These are phyloP conservation scores for Solanum ossicruentum DNA, from an alignment of 257 asterid species.

Conservation along the genomic window DNA sequence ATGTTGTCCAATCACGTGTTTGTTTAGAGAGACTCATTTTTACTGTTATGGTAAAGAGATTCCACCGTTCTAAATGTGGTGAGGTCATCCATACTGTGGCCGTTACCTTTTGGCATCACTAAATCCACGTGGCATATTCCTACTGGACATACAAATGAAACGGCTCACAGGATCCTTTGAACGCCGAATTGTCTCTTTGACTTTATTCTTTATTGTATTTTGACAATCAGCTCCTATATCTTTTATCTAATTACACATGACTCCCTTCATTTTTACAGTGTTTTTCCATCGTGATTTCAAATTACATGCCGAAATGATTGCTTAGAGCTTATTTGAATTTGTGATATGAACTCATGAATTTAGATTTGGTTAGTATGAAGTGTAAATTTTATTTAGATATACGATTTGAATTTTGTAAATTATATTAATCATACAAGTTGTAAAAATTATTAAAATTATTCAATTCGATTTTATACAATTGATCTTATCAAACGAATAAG, in stretches of 20 bases:
- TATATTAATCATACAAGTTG: not conserved
- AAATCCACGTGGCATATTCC: not conserved
- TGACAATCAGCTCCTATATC: not conserved
- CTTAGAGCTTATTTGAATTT: too few relatives aligned
- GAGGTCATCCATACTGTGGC: conserved; percentile 29
- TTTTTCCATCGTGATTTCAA: not conserved
- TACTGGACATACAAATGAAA: not conserved
- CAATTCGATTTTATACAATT: too few relatives aligned
- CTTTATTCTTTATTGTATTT: not conserved
- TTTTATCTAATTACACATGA: not conserved
- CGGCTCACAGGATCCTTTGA: conserved; percentile 13
- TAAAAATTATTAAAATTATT: fast-evolving
- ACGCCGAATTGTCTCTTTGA: conserved; percentile 21
- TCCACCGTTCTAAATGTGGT: conserved; percentile 1
- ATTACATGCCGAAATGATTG: too few relatives aligned
- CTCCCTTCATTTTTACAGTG: not conserved
- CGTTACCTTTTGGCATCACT: conserved; percentile 28
- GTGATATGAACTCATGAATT: not conserved
- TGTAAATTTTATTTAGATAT: too few relatives aligned
- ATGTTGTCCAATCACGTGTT: not conserved
- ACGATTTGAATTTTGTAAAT: too few relatives aligned
- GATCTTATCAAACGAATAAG: not conserved
- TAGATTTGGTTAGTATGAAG: too few relatives aligned
- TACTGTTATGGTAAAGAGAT: not conserved
- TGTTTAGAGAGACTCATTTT: not conserved